These are phyloP conservation scores for Didymella glomerata DNA, from an alignment of 2,329 filamentous ascomycete species.

Conservation along the genomic window DNA sequence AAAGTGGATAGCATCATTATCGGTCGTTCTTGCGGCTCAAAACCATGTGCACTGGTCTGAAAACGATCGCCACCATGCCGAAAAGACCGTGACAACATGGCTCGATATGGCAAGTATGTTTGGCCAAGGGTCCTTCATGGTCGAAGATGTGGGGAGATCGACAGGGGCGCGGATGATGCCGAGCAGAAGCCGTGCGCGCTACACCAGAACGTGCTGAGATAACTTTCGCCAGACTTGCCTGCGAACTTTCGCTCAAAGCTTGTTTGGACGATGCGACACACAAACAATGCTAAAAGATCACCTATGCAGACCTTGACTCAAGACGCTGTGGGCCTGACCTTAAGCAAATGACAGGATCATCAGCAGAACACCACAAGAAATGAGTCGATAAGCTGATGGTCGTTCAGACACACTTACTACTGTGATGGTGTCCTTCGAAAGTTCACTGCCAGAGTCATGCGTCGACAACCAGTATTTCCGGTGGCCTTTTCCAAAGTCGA, in stretches of 20 bases:
- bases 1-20: neutral
- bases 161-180: conserved; percentile 18
- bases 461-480: neutral
- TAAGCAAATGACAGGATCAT: neutral
- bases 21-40: conserved; percentile 6
- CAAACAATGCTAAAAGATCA: neutral
- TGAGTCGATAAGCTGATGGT: neutral
- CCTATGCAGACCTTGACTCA: neutral
- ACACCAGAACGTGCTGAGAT: neutral
- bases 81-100: neutral
- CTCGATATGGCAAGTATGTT: conserved; percentile 1
- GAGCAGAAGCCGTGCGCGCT: conserved; percentile 3
- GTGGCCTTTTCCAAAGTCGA: neutral
- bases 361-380: neutral
- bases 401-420: neutral
- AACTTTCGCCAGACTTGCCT: conserved; percentile 3
- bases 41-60: conserved; percentile 1
- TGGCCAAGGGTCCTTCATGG: conserved; percentile 1
- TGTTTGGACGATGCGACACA: neutral
- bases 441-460: neutral
- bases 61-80: neutral
- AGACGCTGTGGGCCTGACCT: neutral
- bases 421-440: neutral
- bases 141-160: conserved; percentile 16
- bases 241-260: neutral